Percentiles rank a stretch among this genome's conserved stretches.
phyloP scores from a whole-genome alignment of 192 early-diverging fungal species.

The Neocallimastix lanati region DNA sequence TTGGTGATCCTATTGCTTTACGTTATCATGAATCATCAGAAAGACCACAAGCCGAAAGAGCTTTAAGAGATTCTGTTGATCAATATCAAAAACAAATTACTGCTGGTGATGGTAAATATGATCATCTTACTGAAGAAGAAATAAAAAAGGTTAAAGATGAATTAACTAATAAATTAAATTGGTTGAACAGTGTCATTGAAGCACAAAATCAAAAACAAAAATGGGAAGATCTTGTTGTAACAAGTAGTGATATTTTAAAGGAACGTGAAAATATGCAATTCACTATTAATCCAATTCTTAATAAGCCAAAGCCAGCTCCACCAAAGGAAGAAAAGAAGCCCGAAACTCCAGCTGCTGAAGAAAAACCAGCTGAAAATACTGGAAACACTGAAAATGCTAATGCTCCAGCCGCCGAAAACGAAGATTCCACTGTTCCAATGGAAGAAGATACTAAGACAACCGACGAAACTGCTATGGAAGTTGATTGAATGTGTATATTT shows the following conservation, averaged over 20 bases:
- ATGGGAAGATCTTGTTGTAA: constrained; percentile 53
- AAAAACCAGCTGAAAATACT: neutral
- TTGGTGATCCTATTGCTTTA: constrained; percentile 61
- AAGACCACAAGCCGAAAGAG: constrained; percentile 63
- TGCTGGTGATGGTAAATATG: constrained; percentile 58
- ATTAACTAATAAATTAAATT: constrained; percentile 53
- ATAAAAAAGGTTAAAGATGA: constrained; percentile 63
- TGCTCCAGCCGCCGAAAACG: neutral
- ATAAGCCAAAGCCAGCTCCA: constrained; percentile 77
- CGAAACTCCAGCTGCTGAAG: neutral
- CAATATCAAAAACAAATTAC: constrained; percentile 50
- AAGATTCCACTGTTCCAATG: neutral
- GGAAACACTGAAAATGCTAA: neutral
- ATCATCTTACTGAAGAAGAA: constrained; percentile 73
- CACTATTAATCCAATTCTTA: constrained; percentile 62
- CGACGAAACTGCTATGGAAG: neutral
- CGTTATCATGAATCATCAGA: constrained; percentile 70
- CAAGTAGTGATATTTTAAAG: constrained; percentile 46
- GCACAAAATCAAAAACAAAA: constrained; percentile 59
- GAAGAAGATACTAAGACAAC: neutral
- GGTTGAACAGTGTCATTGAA: constrained; percentile 66
- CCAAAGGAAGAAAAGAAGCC: constrained; percentile 1
- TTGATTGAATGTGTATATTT: neutral
- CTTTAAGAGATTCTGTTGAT: constrained; percentile 60
- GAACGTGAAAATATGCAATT: constrained; percentile 41